phyloP scores from a whole-genome alignment of 805 yeast species.

The Candida gorgasii region DNA sequence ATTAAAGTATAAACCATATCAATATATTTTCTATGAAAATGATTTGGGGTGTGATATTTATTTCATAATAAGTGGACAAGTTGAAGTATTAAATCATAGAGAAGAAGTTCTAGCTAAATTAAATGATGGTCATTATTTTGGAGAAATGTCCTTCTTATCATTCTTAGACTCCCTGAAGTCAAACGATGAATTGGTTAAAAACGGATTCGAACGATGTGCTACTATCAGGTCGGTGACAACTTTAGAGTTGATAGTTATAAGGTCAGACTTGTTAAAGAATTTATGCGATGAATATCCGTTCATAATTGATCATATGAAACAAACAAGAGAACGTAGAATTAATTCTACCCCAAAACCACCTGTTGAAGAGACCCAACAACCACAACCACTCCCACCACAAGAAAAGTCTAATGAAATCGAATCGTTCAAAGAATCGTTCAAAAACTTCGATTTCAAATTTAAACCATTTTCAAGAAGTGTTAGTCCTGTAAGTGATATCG shows the following conservation, averaged over 20 bases:
- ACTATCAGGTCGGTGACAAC: constrained; percentile 61
- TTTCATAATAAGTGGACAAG: constrained; percentile 67
- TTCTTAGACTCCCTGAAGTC: constrained; percentile 28
- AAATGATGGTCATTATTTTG: constrained; percentile 66
- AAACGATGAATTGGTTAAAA: constrained; percentile 1
- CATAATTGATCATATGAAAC: constrained; percentile 58
- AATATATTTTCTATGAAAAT: constrained; percentile 60
- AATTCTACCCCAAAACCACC: not conserved
- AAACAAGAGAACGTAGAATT: constrained; percentile 57
- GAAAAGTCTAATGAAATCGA: not conserved
- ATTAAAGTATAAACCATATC: constrained; percentile 51
- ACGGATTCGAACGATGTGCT: constrained; percentile 48
- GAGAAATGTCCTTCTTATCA: constrained; percentile 71
- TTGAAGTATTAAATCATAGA: constrained; percentile 55
- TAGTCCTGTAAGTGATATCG: constrained; percentile 14
- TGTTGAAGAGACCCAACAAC: no score
- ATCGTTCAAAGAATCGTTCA: constrained; percentile 3
- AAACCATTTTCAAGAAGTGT: constrained; percentile 18
- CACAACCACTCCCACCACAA: no score
- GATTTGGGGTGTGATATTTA: constrained; percentile 64
- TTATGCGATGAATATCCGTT: constrained; percentile 59
- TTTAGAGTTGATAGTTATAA: constrained; percentile 61
- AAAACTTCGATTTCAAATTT: constrained; percentile 14
- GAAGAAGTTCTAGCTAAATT: constrained; percentile 53
- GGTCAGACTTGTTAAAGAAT: constrained; percentile 53